A percentile compares a stretch with the other conserved stretches of the same genome.
phyloP scores from a whole-genome alignment of 2,329 filamentous ascomycete species.

The Sarocladium brachiariae region DNA sequence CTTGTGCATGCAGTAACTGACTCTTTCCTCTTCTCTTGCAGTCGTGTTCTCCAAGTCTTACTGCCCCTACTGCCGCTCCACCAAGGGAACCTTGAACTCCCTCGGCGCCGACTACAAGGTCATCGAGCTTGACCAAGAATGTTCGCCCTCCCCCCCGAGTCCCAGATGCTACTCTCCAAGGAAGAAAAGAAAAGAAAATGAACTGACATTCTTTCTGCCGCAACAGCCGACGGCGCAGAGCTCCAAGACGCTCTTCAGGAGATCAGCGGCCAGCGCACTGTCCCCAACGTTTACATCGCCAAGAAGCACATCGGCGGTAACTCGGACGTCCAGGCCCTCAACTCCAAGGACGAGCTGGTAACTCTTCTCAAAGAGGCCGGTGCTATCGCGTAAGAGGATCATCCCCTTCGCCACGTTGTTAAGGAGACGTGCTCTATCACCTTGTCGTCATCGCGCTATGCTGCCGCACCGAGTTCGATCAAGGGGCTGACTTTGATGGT shows the following conservation, averaged over 20 bases:
- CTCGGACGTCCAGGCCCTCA: constrained; percentile 67
- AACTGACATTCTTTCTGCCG: constrained; percentile 15
- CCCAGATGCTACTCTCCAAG: too few species aligned
- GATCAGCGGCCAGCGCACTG: constrained; percentile 76
- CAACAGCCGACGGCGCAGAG: constrained; percentile 74
- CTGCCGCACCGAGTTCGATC: too few species aligned
- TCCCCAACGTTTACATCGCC: constrained; percentile 92
- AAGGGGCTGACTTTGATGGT: neutral
- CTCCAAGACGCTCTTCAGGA: constrained; percentile 79
- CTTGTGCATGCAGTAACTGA: neutral
- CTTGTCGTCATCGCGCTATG: neutral
- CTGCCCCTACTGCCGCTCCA: constrained; percentile 83
- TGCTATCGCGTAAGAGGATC: constrained; percentile 22
- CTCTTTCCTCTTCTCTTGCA: constrained; percentile 23
- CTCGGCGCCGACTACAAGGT: constrained; percentile 65
- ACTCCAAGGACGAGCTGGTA: constrained; percentile 36
- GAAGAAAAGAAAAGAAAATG: too few species aligned
- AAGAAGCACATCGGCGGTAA: constrained; percentile 94
- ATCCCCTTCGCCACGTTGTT: neutral
- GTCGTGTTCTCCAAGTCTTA: constrained; percentile 96
- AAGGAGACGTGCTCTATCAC: neutral
- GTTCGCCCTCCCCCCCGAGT: too few species aligned
- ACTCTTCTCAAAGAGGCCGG: constrained; percentile 34
- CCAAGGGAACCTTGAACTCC: constrained; percentile 67
- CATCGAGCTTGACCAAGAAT: constrained; percentile 78